A percentile compares a stretch with the other conserved stretches of the same genome.
phyloP scores from a whole-genome alignment of 2,329 filamentous ascomycete species.

The Tolypocladium nubicola region DNA sequence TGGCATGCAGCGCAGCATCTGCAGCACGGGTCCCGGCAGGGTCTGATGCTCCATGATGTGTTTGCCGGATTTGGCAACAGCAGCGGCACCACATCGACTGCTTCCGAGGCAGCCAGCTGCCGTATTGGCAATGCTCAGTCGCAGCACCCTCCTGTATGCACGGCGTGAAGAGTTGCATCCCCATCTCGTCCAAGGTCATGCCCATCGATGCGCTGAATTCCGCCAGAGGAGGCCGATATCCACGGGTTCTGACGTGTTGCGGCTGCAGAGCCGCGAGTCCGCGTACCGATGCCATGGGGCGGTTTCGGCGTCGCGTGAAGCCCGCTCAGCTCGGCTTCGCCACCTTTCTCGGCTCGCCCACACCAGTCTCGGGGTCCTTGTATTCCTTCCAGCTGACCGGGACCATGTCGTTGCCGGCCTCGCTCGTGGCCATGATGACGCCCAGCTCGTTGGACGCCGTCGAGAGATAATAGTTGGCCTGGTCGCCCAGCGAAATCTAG shows the following conservation, averaged over 20 bases:
- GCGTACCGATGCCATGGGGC: not conserved
- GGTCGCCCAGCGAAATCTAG: slow-evolving; percentile 81
- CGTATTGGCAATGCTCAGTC: not conserved
- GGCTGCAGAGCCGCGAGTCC: not conserved
- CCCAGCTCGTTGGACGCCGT: slow-evolving; percentile 87
- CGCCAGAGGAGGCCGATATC: not conserved
- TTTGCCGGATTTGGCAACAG: not conserved
- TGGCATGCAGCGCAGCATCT: not conserved
- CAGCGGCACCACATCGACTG: not conserved
- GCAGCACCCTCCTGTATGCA: not conserved
- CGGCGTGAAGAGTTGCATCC: not conserved
- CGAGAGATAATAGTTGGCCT: slow-evolving; percentile 89
- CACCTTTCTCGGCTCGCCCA: slow-evolving; percentile 76
- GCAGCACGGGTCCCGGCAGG: not conserved
- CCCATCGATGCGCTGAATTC: not conserved
- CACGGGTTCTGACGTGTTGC: not conserved
- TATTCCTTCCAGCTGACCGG: slow-evolving; percentile 95
- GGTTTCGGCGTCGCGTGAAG: not conserved
- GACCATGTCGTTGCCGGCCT: slow-evolving; percentile 81
- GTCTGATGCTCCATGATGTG: not conserved
- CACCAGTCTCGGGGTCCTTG: slow-evolving; percentile 68
- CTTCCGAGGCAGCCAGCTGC: not conserved
- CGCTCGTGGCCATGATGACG: slow-evolving; percentile 85
- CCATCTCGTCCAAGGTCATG: not conserved
- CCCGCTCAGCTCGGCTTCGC: slow-evolving; percentile 71